These are phyloP conservation scores for Psidium friedrichsthalianum DNA, from an alignment of 345 rosid genomes.

Conservation along the genomic window DNA sequence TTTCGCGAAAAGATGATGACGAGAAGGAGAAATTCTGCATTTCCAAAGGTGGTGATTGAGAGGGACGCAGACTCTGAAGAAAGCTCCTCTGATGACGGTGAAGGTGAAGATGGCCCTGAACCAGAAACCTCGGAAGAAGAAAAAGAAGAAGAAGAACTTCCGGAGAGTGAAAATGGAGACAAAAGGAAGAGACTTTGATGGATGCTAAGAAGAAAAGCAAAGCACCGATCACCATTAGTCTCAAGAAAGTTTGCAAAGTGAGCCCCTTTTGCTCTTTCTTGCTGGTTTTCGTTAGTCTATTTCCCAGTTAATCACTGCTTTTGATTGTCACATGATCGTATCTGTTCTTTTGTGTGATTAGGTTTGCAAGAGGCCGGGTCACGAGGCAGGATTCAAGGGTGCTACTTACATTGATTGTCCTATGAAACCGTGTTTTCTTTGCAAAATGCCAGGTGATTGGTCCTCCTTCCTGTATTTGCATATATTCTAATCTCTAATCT, in stretches of 20 bases:
- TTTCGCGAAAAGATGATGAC: slow-evolving; percentile 5
- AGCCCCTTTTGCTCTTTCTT: not conserved
- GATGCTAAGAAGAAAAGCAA: slow-evolving; percentile 48
- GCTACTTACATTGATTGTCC: slow-evolving; percentile 93
- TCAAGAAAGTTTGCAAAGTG: slow-evolving; percentile 96
- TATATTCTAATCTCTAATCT: not conserved
- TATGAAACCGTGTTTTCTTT: slow-evolving; percentile 93
- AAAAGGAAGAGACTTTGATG: not conserved
- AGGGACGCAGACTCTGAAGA: slow-evolving; percentile 70
- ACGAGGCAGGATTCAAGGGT: slow-evolving; percentile 94
- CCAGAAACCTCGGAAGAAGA: slow-evolving; percentile 23
- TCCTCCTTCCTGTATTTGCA: not conserved
- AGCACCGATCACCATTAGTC: slow-evolving; percentile 69
- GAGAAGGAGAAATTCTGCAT: slow-evolving; percentile 21
- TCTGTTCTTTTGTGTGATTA: slow-evolving; percentile 7
- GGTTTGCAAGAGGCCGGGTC: slow-evolving; percentile 89
- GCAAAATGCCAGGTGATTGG: slow-evolving; percentile 80
- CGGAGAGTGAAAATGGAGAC: slow-evolving; percentile 14
- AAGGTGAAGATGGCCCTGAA: slow-evolving; percentile 1
- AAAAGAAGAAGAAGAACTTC: slow-evolving; percentile 5
- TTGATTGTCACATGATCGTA: not conserved
- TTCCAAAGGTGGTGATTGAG: slow-evolving; percentile 54
- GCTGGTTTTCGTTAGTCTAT: not conserved
- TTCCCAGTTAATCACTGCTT: not conserved
- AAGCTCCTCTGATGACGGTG: slow-evolving; percentile 52